A percentile compares a stretch with the other conserved stretches of the same genome.
Evolutionary conservation across 352 stramenopile genomes (phyloP).

Genomic region (Phytopythium chamaehyphon): DNA sequence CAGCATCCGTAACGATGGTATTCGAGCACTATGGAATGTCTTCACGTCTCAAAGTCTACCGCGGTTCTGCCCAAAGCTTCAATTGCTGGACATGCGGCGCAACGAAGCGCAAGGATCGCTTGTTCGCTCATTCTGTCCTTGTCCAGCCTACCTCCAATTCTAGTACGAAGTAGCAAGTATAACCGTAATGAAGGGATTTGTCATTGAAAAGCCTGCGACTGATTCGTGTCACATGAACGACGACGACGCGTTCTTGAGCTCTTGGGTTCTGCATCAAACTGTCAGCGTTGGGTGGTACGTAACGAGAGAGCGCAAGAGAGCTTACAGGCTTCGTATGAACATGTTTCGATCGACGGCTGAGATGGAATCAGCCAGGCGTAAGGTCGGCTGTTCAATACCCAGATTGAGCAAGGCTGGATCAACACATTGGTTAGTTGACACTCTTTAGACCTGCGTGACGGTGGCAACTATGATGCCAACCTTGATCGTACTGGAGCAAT

Average conservation of each 20-base stretch:
- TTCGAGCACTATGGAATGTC: constrained; percentile 63
- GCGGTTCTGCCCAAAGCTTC: constrained; percentile 52
- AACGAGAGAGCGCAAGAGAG: not conserved
- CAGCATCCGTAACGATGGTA: constrained; percentile 52
- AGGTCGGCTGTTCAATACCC: constrained; percentile 59
- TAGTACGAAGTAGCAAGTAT: constrained; percentile 11
- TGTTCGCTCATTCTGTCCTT: constrained; percentile 50
- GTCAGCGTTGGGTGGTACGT: not conserved
- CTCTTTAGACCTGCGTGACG: no score
- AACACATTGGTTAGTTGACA: not conserved
- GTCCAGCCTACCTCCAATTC: constrained; percentile 49
- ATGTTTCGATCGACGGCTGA: constrained; percentile 47
- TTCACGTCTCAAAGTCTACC: constrained; percentile 50
- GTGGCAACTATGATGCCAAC: constrained; percentile 14
- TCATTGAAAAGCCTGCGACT: not conserved
- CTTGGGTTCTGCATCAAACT: constrained; percentile 16
- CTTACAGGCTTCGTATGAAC: constrained; percentile 71
- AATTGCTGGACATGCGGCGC: constrained; percentile 58
- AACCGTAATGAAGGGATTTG: not conserved
- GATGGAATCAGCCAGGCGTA: constrained; percentile 62
- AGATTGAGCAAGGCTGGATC: constrained; percentile 45
- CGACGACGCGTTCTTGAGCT: constrained; percentile 61
- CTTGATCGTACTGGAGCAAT: constrained; percentile 64
- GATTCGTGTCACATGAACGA: constrained; percentile 48
- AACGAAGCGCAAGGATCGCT: constrained; percentile 50